Conservation (phyloP, 164 flowering plant genomes). For the Protea cynaroides region DNA sequence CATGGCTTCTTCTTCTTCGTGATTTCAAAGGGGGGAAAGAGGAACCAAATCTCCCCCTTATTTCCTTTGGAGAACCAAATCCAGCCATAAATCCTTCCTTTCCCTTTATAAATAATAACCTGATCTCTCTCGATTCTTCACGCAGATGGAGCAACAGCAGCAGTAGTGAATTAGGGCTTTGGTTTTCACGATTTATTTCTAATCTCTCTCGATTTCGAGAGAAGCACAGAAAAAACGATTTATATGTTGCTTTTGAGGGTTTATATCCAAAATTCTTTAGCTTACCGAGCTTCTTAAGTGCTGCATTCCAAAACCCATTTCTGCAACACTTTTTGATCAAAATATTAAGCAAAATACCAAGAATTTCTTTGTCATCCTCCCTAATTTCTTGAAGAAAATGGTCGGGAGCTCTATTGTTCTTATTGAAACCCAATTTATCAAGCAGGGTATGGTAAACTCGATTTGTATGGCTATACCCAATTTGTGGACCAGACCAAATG, state of each 20-base stretch:
- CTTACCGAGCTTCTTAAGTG: conserved; percentile 89
- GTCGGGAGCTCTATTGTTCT: conserved; percentile 34
- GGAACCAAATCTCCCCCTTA: too few species aligned
- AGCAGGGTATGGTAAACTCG: conserved; percentile 59
- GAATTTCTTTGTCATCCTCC: conserved; percentile 56
- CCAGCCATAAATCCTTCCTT: too few species aligned
- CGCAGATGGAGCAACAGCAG: too few species aligned
- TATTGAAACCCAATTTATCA: conserved; percentile 35
- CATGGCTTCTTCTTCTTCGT: too few species aligned
- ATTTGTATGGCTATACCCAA: conserved; percentile 61
- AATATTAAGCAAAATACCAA: conserved; percentile 70
- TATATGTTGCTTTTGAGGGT: conserved; percentile 59
- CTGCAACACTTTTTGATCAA: conserved; percentile 61
- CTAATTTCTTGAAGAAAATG: conserved; percentile 50
- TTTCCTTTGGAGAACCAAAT: too few species aligned
- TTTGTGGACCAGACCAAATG: conserved; percentile 84
- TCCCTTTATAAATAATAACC: too few species aligned
- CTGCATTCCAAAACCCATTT: conserved; percentile 70
- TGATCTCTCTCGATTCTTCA: too few species aligned
- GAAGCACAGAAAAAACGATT: conserved; percentile 69
- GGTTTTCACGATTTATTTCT: too few species aligned
- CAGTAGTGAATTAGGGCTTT: too few species aligned
- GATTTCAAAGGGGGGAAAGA: too few species aligned
- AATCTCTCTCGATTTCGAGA: conserved; percentile 55
- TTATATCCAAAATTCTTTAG: conserved; percentile 76